Percentiles rank a stretch among this genome's conserved stretches.
These are phyloP conservation scores for Fusarium papillatum DNA, from an alignment of 2,329 filamentous ascomycete species.

Conservation along the genomic window DNA sequence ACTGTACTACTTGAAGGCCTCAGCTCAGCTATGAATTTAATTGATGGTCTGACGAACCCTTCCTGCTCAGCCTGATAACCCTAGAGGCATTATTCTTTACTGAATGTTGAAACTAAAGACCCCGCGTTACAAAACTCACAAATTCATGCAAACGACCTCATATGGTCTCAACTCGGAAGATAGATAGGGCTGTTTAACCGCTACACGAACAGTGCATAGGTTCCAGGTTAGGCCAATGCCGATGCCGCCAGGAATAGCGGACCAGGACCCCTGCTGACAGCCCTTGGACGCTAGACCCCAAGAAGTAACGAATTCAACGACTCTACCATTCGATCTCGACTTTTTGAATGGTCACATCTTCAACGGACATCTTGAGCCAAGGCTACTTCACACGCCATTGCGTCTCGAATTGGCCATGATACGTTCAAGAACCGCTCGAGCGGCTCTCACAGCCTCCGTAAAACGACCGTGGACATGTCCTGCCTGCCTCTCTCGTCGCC, in stretches of 20 bases:
- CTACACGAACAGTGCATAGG: slow-evolving; percentile 20
- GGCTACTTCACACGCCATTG: slow-evolving; percentile 30
- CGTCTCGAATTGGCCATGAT: slow-evolving; percentile 45
- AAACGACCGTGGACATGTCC: slow-evolving; percentile 49
- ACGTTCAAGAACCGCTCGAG: slow-evolving; percentile 40
- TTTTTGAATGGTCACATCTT: slow-evolving; percentile 29
- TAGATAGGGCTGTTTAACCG: slow-evolving; percentile 20
- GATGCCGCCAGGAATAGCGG: slow-evolving; percentile 36
- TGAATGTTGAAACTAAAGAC: not conserved
- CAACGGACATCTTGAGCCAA: slow-evolving; percentile 1
- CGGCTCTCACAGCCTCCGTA: slow-evolving; percentile 29
- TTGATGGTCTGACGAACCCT: not conserved
- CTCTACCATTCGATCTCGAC: slow-evolving; percentile 3
- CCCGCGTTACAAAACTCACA: not conserved
- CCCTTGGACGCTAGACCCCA: slow-evolving; percentile 37
- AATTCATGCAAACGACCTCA: not conserved
- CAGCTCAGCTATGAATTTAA: not conserved
- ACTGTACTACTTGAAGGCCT: not conserved
- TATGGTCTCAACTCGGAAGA: not conserved
- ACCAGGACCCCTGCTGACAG: slow-evolving; percentile 27
- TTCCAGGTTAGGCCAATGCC: not conserved
- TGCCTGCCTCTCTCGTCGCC: slow-evolving; percentile 46
- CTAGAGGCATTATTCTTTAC: not conserved
- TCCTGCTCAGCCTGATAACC: not conserved
- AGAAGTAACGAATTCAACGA: slow-evolving; percentile 33